A percentile compares a stretch with the other conserved stretches of the same genome.
Evolutionary conservation across 2,329 filamentous ascomycete genomes (phyloP).

Genomic region (Scedosporium aurantiacum): DNA sequence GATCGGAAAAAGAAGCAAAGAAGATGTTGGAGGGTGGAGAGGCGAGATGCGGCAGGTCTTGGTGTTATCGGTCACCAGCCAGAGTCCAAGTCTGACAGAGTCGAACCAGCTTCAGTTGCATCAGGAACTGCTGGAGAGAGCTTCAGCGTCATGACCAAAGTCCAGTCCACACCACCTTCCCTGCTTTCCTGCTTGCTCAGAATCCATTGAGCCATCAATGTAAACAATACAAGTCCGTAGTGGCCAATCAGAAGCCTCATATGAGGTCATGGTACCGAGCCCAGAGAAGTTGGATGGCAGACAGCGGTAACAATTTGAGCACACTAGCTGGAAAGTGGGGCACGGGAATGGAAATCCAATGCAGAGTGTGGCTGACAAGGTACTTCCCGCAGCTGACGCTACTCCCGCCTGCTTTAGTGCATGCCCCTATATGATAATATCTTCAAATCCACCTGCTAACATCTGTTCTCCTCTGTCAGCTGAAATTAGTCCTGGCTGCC

Average conservation of each 20-base stretch:
- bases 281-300: not conserved
- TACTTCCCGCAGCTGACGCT: not conserved
- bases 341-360: not conserved
- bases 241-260: not conserved
- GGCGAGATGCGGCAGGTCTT: not conserved
- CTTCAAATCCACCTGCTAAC: not conserved
- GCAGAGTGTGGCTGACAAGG: not conserved
- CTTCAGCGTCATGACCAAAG: not conserved
- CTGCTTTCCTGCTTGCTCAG: not conserved
- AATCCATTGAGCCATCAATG: slow-evolving; percentile 3
- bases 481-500: not conserved
- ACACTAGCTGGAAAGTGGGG: not conserved
- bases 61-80: not conserved
- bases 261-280: slow-evolving; percentile 1
- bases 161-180: not conserved
- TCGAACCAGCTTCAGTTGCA: not conserved
- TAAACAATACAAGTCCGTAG: slow-evolving; percentile 5
- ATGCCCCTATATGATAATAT: not conserved
- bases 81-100: not conserved
- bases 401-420: not conserved
- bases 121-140: not conserved
- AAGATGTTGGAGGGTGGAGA: not conserved
- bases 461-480: not conserved
- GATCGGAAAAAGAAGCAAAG: not conserved
- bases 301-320: not conserved